Conservation (phyloP, 176 grass and related monocot genomes). For the Phoenix roebelenii region DNA sequence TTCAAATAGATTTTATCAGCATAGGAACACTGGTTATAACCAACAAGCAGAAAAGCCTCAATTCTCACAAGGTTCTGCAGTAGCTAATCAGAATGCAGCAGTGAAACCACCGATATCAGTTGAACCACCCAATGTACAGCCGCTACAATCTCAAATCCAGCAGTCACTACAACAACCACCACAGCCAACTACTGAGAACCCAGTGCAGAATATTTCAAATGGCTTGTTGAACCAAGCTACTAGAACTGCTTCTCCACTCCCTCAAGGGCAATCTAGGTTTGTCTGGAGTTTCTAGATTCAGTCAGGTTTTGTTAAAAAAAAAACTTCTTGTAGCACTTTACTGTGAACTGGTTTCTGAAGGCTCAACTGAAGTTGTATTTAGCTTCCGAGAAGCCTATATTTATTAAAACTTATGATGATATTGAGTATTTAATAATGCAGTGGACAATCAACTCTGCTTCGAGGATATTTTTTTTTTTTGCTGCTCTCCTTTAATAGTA, state of each 20-base stretch:
- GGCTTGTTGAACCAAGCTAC: constrained; percentile 40
- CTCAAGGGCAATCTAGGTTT: constrained; percentile 97
- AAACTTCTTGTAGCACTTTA: constrained; percentile 15
- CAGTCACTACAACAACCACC: constrained; percentile 36
- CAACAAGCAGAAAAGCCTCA: constrained; percentile 63
- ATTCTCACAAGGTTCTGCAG: constrained; percentile 34
- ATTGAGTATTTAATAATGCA: too few relatives aligned
- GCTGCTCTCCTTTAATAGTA: too few relatives aligned
- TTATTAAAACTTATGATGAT: neutral
- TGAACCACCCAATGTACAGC: constrained; percentile 41
- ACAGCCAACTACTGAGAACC: constrained; percentile 40
- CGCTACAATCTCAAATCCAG: constrained; percentile 36
- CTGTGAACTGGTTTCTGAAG: constrained; percentile 4
- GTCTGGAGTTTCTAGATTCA: constrained; percentile 93
- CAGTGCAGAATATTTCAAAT: constrained; percentile 46
- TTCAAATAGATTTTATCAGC: constrained; percentile 42
- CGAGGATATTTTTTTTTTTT: too few relatives aligned
- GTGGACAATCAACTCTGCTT: too few relatives aligned
- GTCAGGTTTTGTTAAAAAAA: constrained; percentile 29
- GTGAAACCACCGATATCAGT: constrained; percentile 29
- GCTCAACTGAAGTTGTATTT: constrained; percentile 17
- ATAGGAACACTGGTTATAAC: constrained; percentile 61
- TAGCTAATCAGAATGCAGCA: constrained; percentile 38
- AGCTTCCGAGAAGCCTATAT: neutral
- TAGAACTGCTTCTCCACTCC: constrained; percentile 79